Base-by-base conservation (phyloP, 1,139 yeast genomes). In the Scheffersomyces quercinus region DNA sequence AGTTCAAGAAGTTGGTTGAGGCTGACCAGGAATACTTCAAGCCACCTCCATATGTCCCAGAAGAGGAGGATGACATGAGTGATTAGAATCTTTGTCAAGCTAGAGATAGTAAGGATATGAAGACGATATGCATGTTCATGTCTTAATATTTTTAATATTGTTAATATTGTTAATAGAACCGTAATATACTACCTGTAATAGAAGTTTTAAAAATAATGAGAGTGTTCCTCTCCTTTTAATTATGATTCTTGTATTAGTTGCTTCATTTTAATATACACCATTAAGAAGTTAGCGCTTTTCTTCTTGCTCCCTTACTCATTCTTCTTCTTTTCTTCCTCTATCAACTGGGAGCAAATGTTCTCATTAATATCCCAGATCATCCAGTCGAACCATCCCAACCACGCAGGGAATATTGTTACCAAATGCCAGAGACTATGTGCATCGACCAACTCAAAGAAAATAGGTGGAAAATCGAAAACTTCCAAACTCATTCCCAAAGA, bases 351-450 rank as follows among this genome's bases (percentile, higher is more conserved):
- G 35, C 51, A 53, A 8, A 72, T 65, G 45, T 74, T 73, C 48
- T 68, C 75, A 40, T 55, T 54, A 8, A 66, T 53, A 47, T 74
- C 79, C 79, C 79, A 74, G 13, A 73, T 49, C 55, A 71, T 58
- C 79, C 79, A 74, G 44, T 73, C 76, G 51, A 73, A 73, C 77
- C 77, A 73, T 4, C 79, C 78, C 50, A 56, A 63, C 39, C 58
- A 60, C 3, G 67, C 73, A 36, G 95, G 93, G 56, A 85, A 60
- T 3, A 87, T 83, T 0, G 95, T 87, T 13, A 83, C 82, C 43
- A 83, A 70, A 63, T 91, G 99, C 98, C 98, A 91, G 46, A 91
- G 67, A 1, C 97, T 83, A 64, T 93, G 99, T 0, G 99, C 97
- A 65, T 93, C 99, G 1, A 93, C 62, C 44, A 86, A 74, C 50